Conservation (phyloP, 192 early-diverging fungal genomes). For the Gamsiella multidivaricata region DNA sequence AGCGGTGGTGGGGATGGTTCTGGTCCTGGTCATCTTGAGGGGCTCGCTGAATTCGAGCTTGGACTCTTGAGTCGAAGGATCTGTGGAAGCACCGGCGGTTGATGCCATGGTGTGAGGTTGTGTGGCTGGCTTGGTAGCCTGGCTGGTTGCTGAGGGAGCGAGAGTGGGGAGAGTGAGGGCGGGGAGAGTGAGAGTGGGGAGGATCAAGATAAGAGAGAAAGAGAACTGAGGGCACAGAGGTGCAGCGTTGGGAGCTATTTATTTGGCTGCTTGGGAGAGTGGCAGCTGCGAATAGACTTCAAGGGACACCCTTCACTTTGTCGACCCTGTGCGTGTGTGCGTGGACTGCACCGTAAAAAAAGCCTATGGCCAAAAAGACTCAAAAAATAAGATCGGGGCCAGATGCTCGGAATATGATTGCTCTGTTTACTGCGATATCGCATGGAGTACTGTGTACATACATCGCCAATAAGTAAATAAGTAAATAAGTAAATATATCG, state of each 20-base stretch:
- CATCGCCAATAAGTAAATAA: no score
- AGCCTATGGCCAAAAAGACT: no score
- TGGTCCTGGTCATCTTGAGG: conserved; percentile 44
- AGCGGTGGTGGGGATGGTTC: conserved; percentile 3
- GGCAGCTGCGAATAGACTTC: neutral
- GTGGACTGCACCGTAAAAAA: no score
- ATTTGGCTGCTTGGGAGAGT: neutral
- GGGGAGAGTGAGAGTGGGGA: neutral
- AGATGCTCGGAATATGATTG: no score
- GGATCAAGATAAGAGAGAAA: neutral
- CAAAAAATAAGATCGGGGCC: no score
- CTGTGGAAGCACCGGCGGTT: neutral
- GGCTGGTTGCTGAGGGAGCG: neutral
- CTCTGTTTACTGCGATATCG: no score
- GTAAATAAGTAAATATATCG: no score
- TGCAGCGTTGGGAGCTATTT: neutral
- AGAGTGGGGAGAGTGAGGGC: neutral
- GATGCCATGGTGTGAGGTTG: conserved; percentile 13
- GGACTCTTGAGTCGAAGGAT: neutral
- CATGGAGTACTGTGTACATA: no score
- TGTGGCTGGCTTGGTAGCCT: neutral
- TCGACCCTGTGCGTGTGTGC: no score
- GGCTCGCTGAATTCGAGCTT: conserved; percentile 47
- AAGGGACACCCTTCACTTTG: no score
- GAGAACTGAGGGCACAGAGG: neutral